Conservation (phyloP, 768 basidiomycete genomes). For the Hypsizygus marmoreus region DNA sequence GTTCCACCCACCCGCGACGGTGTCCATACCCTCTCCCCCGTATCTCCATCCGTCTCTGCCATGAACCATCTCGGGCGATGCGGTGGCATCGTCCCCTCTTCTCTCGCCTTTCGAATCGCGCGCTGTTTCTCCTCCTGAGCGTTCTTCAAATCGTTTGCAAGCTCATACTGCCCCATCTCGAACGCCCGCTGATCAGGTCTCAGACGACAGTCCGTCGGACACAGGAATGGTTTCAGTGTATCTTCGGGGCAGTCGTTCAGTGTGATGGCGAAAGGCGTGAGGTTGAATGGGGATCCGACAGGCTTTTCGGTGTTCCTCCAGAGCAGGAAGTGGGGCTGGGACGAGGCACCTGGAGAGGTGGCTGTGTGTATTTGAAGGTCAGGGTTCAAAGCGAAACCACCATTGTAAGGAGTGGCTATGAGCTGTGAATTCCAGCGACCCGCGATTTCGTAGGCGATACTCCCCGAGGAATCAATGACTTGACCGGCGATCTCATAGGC, state of each 20-base stretch:
- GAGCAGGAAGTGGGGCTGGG: conserved; percentile 58
- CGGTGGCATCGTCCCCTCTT: conserved; percentile 68
- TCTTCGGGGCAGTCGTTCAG: conserved; percentile 84
- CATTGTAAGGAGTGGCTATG: conserved; percentile 73
- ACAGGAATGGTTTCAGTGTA: conserved; percentile 68
- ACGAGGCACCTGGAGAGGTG: conserved; percentile 52
- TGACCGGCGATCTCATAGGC: conserved; percentile 91
- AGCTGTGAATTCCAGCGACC: conserved; percentile 96
- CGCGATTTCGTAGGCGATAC: conserved; percentile 83
- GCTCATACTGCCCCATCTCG: conserved; percentile 83
- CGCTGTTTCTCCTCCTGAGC: conserved; percentile 86
- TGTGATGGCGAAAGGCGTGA: conserved; percentile 92
- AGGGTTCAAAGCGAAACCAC: conserved; percentile 67
- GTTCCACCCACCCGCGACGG: conserved; percentile 53
- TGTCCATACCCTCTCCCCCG: conserved; percentile 86
- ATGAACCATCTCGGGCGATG: conserved; percentile 89
- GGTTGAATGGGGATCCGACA: conserved; percentile 82
- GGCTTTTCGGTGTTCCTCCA: conserved; percentile 93
- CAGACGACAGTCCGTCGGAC: conserved; percentile 90
- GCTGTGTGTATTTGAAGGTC: conserved; percentile 59
- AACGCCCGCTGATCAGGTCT: conserved; percentile 95
- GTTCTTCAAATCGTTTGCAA: conserved; percentile 78
- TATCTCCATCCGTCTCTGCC: conserved; percentile 82
- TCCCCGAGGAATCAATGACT: conserved; percentile 67
- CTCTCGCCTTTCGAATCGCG: conserved; percentile 67